Evolutionary conservation across 23 red algal species (phyloP).

Genomic region (Chondrus crispus): DNA sequence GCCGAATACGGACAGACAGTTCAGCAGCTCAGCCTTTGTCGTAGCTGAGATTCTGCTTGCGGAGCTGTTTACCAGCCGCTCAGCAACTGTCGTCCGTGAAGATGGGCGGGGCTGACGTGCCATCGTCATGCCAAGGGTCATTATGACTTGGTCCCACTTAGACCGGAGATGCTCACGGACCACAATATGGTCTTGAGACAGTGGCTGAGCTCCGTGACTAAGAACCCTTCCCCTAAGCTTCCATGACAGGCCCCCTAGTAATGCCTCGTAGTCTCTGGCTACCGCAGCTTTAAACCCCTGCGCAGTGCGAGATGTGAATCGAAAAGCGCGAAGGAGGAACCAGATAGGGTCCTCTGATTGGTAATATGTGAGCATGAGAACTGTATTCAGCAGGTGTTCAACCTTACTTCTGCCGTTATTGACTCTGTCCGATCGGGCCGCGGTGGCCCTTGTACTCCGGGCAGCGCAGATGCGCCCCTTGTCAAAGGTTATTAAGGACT

Average conservation of each 20-base stretch:
- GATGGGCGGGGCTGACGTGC: neutral
- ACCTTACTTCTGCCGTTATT: neutral
- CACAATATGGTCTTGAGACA: neutral
- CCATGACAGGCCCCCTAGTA: neutral
- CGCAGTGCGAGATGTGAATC: neutral
- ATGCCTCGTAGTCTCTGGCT: neutral
- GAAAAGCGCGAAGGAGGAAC: neutral
- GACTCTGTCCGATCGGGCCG: neutral
- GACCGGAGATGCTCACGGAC: neutral
- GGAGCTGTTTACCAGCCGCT: neutral
- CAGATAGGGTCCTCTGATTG: neutral
- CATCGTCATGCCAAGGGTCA: neutral
- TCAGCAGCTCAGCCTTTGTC: neutral
- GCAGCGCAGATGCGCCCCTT: neutral
- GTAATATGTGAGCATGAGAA: neutral
- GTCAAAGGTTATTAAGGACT: neutral
- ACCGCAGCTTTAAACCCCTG: neutral
- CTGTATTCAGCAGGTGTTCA: neutral
- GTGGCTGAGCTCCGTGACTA: neutral
- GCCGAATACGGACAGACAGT: neutral
- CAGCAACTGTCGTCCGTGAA: neutral
- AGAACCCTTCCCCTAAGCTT: neutral
- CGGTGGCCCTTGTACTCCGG: neutral
- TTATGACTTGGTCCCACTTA: neutral
- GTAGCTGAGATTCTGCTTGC: neutral